phyloP scores from a whole-genome alignment of 495 filamentous ascomycete genomes.

The Aspergillus cavernicola region DNA sequence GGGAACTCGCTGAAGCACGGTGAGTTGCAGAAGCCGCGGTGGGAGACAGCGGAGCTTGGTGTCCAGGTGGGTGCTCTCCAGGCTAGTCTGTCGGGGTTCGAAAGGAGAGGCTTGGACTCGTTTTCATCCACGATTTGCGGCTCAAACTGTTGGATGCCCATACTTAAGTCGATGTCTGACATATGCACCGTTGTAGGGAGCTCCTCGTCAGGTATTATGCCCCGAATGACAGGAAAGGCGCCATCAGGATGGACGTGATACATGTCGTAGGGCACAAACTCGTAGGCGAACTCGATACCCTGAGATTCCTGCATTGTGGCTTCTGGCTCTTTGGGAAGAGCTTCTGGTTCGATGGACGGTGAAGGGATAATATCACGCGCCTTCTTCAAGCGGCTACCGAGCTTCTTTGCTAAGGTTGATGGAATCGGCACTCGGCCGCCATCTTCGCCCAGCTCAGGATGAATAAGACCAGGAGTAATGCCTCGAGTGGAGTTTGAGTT shows the following conservation, averaged over 20 bases:
- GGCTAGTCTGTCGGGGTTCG: background rate
- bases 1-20: background rate
- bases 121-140: background rate
- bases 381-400: background rate
- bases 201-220: slow-evolving; percentile 4
- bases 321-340: background rate
- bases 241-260: background rate
- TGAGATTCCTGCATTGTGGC: background rate
- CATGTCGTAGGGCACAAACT: background rate
- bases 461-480: slow-evolving; percentile 27
- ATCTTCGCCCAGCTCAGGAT: slow-evolving; percentile 15
- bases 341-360: background rate
- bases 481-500: slow-evolving; percentile 25
- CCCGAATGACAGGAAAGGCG: background rate
- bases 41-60: background rate
- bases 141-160: background rate
- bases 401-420: background rate
- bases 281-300: background rate
- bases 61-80: background rate
- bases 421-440: slow-evolving; percentile 18
- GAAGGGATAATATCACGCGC: background rate
- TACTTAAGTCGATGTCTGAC: slow-evolving; percentile 6
- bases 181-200: slow-evolving; percentile 1
- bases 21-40: background rate
- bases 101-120: background rate